A percentile compares a stretch with the other conserved stretches of the same genome.
These are phyloP conservation scores for Dioszegia crocea DNA, from an alignment of 768 basidiomycete species.

Conservation along the genomic window DNA sequence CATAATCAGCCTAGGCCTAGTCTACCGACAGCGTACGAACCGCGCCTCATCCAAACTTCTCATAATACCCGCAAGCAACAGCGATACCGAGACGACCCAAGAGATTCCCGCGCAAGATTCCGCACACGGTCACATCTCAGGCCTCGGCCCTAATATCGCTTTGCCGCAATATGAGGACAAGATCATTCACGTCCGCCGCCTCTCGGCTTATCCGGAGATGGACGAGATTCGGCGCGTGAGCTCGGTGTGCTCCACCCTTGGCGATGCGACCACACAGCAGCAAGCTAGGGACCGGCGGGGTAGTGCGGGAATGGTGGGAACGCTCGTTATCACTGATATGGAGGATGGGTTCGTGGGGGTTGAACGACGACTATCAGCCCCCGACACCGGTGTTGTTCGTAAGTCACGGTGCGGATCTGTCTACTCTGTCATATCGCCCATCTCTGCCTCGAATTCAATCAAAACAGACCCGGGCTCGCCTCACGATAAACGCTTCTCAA, in stretches of 20 bases:
- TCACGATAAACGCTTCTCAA: constrained; percentile 4
- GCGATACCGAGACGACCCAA: neutral
- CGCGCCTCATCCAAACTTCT: neutral
- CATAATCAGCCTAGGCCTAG: neutral
- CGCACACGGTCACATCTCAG: neutral
- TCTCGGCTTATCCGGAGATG: constrained; percentile 14
- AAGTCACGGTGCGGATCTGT: neutral
- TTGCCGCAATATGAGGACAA: constrained; percentile 25
- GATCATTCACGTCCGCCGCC: constrained; percentile 15
- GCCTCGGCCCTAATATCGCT: constrained; percentile 4
- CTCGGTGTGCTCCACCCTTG: constrained; percentile 19
- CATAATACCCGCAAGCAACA: neutral
- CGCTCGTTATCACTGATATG: neutral
- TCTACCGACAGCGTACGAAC: neutral
- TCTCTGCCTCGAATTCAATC: too few relatives aligned
- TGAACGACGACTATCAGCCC: neutral
- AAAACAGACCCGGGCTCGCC: constrained; percentile 2
- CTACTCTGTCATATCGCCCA: neutral
- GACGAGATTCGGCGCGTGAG: constrained; percentile 22
- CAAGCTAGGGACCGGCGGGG: neutral
- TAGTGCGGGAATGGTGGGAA: neutral
- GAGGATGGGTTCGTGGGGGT: neutral
- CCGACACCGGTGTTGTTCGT: neutral
- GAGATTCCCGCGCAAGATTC: neutral
- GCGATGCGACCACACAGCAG: neutral